Conservation (phyloP, 108 stramenopile species). For the Pseudonitzschia pungens region DNA sequence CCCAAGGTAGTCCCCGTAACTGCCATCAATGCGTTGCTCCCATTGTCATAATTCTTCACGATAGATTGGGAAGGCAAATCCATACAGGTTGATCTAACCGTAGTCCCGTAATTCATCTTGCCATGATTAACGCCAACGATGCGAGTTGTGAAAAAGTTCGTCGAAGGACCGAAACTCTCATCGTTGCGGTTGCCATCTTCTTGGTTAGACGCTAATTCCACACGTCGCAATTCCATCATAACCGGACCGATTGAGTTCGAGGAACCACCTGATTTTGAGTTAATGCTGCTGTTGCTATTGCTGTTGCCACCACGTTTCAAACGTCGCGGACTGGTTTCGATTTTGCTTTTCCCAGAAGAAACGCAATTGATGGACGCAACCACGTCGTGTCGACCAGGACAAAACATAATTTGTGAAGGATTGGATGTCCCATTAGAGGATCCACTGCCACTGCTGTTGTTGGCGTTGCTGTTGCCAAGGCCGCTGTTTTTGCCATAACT, state of each 20-base stretch:
- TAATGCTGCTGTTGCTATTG: background rate
- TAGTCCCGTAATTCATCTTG: slow-evolving; percentile 53
- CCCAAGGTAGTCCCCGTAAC: slow-evolving; percentile 81
- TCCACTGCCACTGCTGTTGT: background rate
- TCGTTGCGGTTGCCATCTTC: background rate
- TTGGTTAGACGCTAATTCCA: slow-evolving; percentile 20
- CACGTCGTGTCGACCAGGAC: slow-evolving; percentile 18
- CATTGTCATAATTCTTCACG: slow-evolving; percentile 11
- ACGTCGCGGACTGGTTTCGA: background rate
- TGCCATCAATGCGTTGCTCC: slow-evolving; percentile 2
- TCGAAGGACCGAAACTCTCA: background rate
- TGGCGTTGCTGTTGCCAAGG: slow-evolving; percentile 2
- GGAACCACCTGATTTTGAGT: background rate
- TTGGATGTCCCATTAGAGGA: background rate
- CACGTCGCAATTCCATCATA: slow-evolving; percentile 37
- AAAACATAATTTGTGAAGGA: slow-evolving; percentile 31
- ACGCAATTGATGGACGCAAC: slow-evolving; percentile 36
- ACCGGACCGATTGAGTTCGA: slow-evolving; percentile 30
- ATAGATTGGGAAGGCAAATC: slow-evolving; percentile 33
- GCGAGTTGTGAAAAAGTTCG: slow-evolving; percentile 35
- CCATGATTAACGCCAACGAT: slow-evolving; percentile 51
- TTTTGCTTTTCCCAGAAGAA: background rate
- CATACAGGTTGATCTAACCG: slow-evolving; percentile 64
- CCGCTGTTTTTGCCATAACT: background rate
- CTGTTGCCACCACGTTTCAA: background rate